Evolutionary conservation across 345 rosid species (phyloP), one percentile per base, ranked within the genome.

Genomic region (Acer campestre): DNA sequence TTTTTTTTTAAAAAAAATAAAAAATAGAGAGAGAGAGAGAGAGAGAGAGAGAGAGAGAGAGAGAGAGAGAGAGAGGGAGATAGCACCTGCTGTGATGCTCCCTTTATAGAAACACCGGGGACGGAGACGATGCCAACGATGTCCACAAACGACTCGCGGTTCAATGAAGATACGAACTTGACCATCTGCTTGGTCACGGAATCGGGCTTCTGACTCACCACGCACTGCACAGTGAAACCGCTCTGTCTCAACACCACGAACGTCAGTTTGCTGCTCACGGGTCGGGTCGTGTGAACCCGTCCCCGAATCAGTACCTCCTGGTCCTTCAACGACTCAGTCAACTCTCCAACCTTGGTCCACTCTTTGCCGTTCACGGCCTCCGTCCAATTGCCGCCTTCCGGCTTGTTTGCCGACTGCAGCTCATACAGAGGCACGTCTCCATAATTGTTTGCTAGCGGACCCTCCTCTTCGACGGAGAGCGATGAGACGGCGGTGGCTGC

Each of bases 211-310:
- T 75, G 85, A 4, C 83, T 77, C 31, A 79, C 90, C 66, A 95
- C 93, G 61, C 96, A 92, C 79, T 95, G 98, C 18, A 92, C 97
- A 0, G 97, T 92, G 68, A 80, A 91, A 0, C 94, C 94, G 31
- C 31, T 84, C 80, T 91, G 85, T 51, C 97, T 86, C 73, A 96
- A 87, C 38, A 87, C 89, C 71, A 92, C 75, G 68, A 96, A 92
- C 0, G 91, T 89, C 82, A 88, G 74, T 31, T 92, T 92, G 73
- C 71, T 82, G 7, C 97, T 84, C 0, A 81, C 80, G 0, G 93
- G 78, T 7, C 97, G 86, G 40, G 81, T 80, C 51, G 90, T 85
- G 66, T 96, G 87, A 0, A 84, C 92, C 5, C 93, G 79, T 3
- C 98, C 98, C 7, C 97, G 80, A n/a, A 92, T 80, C 58, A 90